Conservation (phyloP, 2,329 filamentous ascomycete genomes). For the Xylaria sp. region DNA sequence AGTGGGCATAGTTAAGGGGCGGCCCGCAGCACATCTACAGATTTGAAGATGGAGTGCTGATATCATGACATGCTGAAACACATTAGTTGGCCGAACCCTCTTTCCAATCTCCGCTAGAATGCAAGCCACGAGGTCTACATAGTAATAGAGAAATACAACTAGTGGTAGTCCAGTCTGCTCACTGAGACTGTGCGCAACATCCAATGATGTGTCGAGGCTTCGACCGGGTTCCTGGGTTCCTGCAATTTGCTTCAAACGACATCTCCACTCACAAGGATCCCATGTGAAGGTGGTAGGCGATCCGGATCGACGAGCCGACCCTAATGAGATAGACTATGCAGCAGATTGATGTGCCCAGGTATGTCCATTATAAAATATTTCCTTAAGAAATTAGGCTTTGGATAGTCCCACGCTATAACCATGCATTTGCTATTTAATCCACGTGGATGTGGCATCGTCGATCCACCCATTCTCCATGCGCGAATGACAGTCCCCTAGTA, state of each 20-base stretch:
- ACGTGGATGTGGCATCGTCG: not conserved
- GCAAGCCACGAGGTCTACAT: not conserved
- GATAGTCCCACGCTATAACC: not conserved
- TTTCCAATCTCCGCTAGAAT: not conserved
- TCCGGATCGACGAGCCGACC: slow-evolving; percentile 28
- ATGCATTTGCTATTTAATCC: not conserved
- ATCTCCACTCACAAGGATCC: slow-evolving; percentile 30
- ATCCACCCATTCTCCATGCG: not conserved
- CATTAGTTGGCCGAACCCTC: not conserved
- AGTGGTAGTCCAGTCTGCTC: not conserved
- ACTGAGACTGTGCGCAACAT: not conserved
- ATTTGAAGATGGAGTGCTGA: slow-evolving; percentile 9
- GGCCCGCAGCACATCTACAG: not conserved
- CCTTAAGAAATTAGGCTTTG: not conserved
- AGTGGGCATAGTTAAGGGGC: slow-evolving; percentile 20
- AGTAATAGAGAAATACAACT: not conserved
- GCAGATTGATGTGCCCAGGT: not conserved
- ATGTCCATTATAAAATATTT: not conserved
- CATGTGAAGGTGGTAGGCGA: slow-evolving; percentile 14
- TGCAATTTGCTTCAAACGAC: slow-evolving; percentile 35
- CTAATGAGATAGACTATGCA: slow-evolving; percentile 3
- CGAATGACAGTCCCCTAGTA: not conserved
- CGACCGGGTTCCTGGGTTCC: slow-evolving; percentile 30
- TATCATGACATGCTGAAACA: slow-evolving; percentile 2
- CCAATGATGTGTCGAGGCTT: not conserved